Evolutionary conservation across 345 rosid species (phyloP), one percentile per base, ranked within the genome.

Genomic region (Euphorbia pulcherrima): DNA sequence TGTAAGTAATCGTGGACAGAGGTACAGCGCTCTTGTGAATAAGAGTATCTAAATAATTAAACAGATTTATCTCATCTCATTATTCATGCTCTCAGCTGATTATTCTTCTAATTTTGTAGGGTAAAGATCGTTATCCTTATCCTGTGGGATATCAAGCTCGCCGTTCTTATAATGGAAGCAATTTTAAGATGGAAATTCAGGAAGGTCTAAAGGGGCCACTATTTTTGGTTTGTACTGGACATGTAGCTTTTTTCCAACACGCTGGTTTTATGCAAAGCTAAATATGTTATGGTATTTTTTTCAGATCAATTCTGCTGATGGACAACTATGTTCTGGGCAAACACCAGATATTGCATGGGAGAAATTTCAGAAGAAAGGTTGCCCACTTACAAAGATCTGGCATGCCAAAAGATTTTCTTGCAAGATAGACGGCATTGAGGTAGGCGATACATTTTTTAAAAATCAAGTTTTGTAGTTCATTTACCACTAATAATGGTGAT

Each of bases 51-150:
- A 26, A 44, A 23, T 47, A 46, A 28, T 18, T 39, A 24, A 41
- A 23, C 30, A 62, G 24, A 8, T 64, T 64, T 8, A 9, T 47
- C 47, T 33, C 40, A 33, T 23, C 65, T 46, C 13, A 56, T 56
- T 35, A 23, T 56, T 13, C 65, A 59, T 55, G 39, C 53, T 5
- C 21, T 57, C 26, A 24, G 50, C 50, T 53, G 39, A 23, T 48
- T 24, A 12, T 60, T 37, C 37, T 8, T 75, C 17, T 56, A 56
- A 5, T 63, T 68, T 47, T 70, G 58, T 62, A 93, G 98, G 96
- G 98, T 3, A 87, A 87, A 84, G 96, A 85, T 78, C 92, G 97
- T 9, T 86, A 85, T 79, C 97, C 98, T 74, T 92, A 90, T 81
- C 98, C 96, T 8, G 86, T 88, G 75, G 96, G 97, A 20, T 93